Base-by-base conservation (phyloP, 495 filamentous ascomycete species). In the Gamarada debralockiae region DNA sequence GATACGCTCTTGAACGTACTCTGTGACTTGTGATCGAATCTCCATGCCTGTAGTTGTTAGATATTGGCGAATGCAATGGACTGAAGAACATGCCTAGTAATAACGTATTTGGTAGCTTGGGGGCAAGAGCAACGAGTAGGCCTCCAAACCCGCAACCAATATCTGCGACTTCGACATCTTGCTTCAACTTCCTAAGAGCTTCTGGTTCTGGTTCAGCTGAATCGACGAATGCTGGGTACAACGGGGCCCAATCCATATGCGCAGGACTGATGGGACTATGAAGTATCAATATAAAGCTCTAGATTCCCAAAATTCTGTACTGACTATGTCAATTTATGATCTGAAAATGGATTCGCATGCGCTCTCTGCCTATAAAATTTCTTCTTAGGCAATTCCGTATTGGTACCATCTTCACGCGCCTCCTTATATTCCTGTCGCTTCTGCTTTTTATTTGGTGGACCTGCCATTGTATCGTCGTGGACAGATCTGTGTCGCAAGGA, bases 81-180 rank as follows among this genome's bases (percentile, higher is more conserved):
- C 2, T 8, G 41, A 36, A n/a, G 6, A 17, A 9, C 70, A 75
- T 64, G 83, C 89, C 91, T 42, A 97, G 67, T 57, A 97, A 80
- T 58, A 96, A 71, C 13, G 85, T 90, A 39, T 92, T 76, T 24
- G 93, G 93, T 50, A 97, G 69, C 14, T 82, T 70, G 5, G 90
- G 89, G 12, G 87, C 85, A 18, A 98, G 77, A 5, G 89, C 92
- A 50, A 97, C 83, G 12, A 96, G 77, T 50, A 98, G 71, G 9
- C 93, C 93, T 23, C 93, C 93, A 66, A 92, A 98, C 17, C 93
- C 93, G 65, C 93, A 98, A 13, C 93, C 93, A 56, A 98, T 96
- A 73, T 98, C 93, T 48, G 90, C 92, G n/a, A 98, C 80, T 61
- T 96, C 90, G 15, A 98, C 84, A 48, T 85, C 73, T 59, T 3